Evolutionary conservation across 441 rosid genomes (phyloP).

Genomic region (Heliophila coronopifolia): DNA sequence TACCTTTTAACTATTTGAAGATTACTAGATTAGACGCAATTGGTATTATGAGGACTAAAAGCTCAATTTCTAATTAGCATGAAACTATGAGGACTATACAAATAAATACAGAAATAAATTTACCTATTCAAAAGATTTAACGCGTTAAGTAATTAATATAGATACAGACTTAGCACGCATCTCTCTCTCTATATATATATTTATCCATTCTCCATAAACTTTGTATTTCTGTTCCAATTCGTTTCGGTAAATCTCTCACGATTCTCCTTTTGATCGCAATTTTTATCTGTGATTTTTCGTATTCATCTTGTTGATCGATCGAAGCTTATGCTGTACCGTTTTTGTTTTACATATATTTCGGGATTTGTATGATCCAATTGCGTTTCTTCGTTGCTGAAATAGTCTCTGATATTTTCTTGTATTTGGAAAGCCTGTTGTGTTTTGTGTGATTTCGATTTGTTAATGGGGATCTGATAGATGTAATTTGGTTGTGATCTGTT

Average conservation of each 20-base stretch:
- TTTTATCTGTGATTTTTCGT: background rate
- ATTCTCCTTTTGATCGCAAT: background rate
- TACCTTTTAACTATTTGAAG: background rate
- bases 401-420: background rate
- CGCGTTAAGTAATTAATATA: conserved; percentile 21
- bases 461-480: too few relatives aligned
- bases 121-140: conserved; percentile 23
- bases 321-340: background rate
- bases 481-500: conserved; percentile 6
- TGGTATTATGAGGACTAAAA: background rate
- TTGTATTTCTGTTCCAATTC: conserved; percentile 4
- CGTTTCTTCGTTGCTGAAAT: background rate
- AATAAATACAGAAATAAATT: background rate
- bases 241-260: conserved; percentile 12
- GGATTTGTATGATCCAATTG: background rate
- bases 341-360: background rate
- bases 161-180: conserved; percentile 3
- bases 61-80: background rate
- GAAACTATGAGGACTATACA: background rate
- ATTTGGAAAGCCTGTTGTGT: too few relatives aligned
- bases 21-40: background rate
- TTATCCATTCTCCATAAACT: background rate
- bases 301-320: background rate
- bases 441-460: background rate
- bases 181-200: conserved; percentile 7